Evolutionary conservation across 495 filamentous ascomycete species (phyloP).

Genomic region (Pseudomonodictys pantanalensis): DNA sequence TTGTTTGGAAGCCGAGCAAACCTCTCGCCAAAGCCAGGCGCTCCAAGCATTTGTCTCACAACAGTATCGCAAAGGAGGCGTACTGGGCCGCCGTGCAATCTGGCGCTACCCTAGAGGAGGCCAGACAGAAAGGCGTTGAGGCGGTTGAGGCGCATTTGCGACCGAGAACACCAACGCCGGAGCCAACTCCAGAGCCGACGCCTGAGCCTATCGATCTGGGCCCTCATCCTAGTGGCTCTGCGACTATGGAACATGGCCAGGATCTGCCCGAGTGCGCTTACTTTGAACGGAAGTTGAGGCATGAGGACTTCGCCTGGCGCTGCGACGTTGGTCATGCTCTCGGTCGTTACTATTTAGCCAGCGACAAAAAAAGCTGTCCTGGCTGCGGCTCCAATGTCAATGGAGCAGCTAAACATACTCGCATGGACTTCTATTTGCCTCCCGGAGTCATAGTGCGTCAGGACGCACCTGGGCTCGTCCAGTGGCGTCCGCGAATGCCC

Average conservation of each 20-base stretch:
- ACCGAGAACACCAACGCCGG: slow-evolving; percentile 4
- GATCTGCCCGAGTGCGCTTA: slow-evolving; percentile 2
- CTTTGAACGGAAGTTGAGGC: not conserved
- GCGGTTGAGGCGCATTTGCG: slow-evolving; percentile 1
- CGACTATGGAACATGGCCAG: slow-evolving; percentile 24
- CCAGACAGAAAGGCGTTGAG: not conserved
- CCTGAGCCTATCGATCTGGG: slow-evolving; percentile 10
- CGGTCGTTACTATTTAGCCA: slow-evolving; percentile 19
- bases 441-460: slow-evolving; percentile 11
- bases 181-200: not conserved
- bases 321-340: slow-evolving; percentile 20
- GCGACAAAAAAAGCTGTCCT: slow-evolving; percentile 15
- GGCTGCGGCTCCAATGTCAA: slow-evolving; percentile 11
- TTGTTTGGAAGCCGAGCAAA: slow-evolving; percentile 13
- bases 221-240: slow-evolving; percentile 17
- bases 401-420: not conserved
- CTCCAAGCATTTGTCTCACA: not conserved
- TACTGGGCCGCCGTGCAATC: slow-evolving; percentile 1
- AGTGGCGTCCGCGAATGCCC: slow-evolving; percentile 11
- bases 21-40: not conserved
- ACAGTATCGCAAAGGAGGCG: slow-evolving; percentile 10
- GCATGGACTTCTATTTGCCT: slow-evolving; percentile 22
- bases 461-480: not conserved
- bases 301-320: slow-evolving; percentile 23
- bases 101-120: slow-evolving; percentile 6